These are phyloP conservation scores for Edaphochlamys debaryana DNA, from an alignment of 139 green algal genomes.

Conservation along the genomic window DNA sequence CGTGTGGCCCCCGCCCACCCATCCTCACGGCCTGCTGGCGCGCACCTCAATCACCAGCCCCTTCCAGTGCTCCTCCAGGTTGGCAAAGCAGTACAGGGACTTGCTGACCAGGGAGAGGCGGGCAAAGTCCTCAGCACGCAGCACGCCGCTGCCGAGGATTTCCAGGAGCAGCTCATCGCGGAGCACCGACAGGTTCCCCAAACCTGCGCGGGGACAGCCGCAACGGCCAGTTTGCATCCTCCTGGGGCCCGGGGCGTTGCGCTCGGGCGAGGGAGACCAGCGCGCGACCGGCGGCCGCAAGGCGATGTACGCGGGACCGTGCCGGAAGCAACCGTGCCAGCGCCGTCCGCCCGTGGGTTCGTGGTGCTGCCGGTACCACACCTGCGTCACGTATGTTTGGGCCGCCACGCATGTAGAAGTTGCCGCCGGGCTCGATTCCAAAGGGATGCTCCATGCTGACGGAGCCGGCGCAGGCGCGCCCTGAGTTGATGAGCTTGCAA, in stretches of 20 bases:
- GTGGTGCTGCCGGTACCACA: neutral
- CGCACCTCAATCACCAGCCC: constrained; percentile 79
- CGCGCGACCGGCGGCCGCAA: too few relatives aligned
- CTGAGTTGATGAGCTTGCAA: neutral
- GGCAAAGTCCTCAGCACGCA: constrained; percentile 55
- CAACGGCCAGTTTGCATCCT: neutral
- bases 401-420: constrained; percentile 47
- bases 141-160: constrained; percentile 64
- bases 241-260: neutral
- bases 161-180: constrained; percentile 83
- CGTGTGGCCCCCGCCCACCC: too few relatives aligned
- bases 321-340: too few relatives aligned
- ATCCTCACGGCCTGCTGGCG: too few relatives aligned
- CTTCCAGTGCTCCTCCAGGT: constrained; percentile 92
- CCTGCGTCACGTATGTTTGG: constrained; percentile 48
- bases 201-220: constrained; percentile 53
- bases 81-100: constrained; percentile 83
- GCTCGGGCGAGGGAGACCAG: too few relatives aligned
- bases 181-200: constrained; percentile 80
- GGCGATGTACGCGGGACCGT: too few relatives aligned
- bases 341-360: too few relatives aligned
- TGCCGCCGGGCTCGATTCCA: constrained; percentile 68
- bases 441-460: constrained; percentile 57
- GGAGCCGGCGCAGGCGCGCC: too few relatives aligned
- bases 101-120: constrained; percentile 59